Percentiles rank a stretch among this genome's conserved stretches.
These are phyloP conservation scores for Grigorovia transvaalensis DNA, from an alignment of 805 yeast species.

Conservation along the genomic window DNA sequence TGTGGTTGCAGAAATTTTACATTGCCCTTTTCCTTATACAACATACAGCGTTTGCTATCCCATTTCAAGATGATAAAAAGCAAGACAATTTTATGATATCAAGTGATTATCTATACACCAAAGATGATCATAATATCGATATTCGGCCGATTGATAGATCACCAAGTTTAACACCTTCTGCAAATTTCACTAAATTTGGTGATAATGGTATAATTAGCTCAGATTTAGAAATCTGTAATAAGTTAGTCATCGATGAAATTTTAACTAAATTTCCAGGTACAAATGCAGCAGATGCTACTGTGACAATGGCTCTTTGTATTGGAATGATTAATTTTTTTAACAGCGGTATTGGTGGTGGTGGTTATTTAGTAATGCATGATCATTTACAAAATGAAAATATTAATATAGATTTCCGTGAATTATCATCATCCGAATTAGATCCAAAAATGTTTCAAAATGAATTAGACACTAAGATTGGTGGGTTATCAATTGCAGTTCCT, in stretches of 20 bases:
- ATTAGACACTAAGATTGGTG: slow-evolving; percentile 57
- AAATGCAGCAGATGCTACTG: slow-evolving; percentile 89
- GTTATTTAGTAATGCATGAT: slow-evolving; percentile 39
- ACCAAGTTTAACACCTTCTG: slow-evolving; percentile 30
- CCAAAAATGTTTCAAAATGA: slow-evolving; percentile 23
- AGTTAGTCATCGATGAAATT: slow-evolving; percentile 19
- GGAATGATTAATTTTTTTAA: slow-evolving; percentile 76
- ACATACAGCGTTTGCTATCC: neutral
- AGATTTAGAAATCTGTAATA: slow-evolving; percentile 28
- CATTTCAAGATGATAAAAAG: neutral
- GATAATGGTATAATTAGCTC: slow-evolving; percentile 29
- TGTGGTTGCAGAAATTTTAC: too few species aligned
- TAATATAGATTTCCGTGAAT: slow-evolving; percentile 78
- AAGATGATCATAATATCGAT: slow-evolving; percentile 29
- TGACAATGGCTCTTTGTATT: slow-evolving; percentile 78
- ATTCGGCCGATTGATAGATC: slow-evolving; percentile 29
- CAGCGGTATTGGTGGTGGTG: slow-evolving; percentile 93
- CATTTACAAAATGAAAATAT: slow-evolving; percentile 36
- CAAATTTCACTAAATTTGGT: slow-evolving; percentile 16
- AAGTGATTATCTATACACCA: neutral
- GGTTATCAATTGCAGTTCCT: slow-evolving; percentile 81
- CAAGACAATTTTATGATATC: neutral
- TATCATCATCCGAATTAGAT: slow-evolving; percentile 57
- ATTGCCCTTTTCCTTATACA: neutral
- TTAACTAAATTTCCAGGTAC: slow-evolving; percentile 35